Evolutionary conservation across 2,329 filamentous ascomycete genomes (phyloP).

Genomic region (Cercospora nicotianae): DNA sequence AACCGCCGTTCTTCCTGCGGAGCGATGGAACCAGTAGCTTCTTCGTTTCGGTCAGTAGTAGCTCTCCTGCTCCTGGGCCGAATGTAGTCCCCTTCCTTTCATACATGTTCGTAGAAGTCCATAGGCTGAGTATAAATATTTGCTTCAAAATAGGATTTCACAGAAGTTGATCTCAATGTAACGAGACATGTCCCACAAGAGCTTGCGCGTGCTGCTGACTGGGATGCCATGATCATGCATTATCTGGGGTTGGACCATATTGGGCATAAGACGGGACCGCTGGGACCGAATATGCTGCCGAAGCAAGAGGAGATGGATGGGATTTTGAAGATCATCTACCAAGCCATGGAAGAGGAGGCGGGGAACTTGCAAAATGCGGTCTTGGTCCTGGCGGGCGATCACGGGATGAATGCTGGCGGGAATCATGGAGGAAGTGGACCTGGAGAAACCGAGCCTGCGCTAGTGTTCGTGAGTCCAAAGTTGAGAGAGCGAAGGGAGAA

Average conservation of each 20-base stretch:
- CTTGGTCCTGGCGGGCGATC: conserved; percentile 85
- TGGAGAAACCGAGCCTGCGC: conserved; percentile 88
- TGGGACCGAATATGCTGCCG: conserved; percentile 79
- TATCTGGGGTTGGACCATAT: conserved; percentile 97
- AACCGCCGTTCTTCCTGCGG: conserved; percentile 67
- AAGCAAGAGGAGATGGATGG: conserved; percentile 94
- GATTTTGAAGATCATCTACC: conserved; percentile 74
- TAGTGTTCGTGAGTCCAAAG: conserved; percentile 64
- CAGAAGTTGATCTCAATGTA: conserved; percentile 96
- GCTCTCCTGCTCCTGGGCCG: background rate
- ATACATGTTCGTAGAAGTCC: conserved; percentile 27
- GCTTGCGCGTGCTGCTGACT: conserved; percentile 71
- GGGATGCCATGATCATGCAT: conserved; percentile 91
- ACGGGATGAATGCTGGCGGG: conserved; percentile 99
- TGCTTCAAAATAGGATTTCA: conserved; percentile 70
- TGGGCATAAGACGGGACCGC: conserved; percentile 90
- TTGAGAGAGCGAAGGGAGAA: conserved; percentile 12
- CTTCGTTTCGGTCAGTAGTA: conserved; percentile 81
- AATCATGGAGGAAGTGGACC: conserved; percentile 94
- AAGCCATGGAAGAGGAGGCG: conserved; percentile 67
- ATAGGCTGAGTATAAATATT: conserved; percentile 39
- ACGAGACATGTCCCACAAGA: conserved; percentile 83
- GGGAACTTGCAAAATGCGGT: too few relatives aligned
- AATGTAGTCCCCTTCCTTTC: background rate
- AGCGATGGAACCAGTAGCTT: conserved; percentile 95